phyloP scores from a whole-genome alignment of 1,284 basidiomycete species.

The Fomitopsis palustris region DNA sequence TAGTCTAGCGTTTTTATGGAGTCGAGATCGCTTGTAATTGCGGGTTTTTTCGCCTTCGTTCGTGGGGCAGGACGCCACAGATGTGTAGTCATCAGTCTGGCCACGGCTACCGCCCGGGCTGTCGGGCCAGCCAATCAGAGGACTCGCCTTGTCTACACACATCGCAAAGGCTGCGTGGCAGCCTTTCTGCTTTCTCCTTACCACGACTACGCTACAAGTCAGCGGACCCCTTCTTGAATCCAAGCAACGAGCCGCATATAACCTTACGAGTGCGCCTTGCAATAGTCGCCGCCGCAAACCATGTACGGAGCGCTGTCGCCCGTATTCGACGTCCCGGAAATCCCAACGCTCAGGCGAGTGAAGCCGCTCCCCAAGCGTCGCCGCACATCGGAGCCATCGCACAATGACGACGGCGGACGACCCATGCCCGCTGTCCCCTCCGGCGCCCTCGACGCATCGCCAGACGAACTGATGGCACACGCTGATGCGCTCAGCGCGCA shows the following conservation, averaged over 20 bases:
- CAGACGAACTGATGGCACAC: slow-evolving; percentile 49
- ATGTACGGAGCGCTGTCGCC: slow-evolving; percentile 51
- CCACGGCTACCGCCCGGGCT: not conserved
- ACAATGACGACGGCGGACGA: slow-evolving; percentile 13
- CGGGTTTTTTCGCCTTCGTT: not conserved
- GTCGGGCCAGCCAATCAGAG: not conserved
- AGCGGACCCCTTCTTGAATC: not conserved
- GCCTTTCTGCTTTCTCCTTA: not conserved
- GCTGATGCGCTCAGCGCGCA: slow-evolving; percentile 43
- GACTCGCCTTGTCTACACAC: not conserved
- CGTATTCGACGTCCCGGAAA: slow-evolving; percentile 59
- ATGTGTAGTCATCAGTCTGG: not conserved
- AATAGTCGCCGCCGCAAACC: slow-evolving; percentile 8
- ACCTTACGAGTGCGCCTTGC: not conserved
- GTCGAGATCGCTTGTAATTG: not conserved
- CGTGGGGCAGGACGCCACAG: not conserved
- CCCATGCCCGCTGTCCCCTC: slow-evolving; percentile 3
- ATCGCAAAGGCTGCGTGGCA: not conserved
- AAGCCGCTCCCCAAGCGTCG: slow-evolving; percentile 76
- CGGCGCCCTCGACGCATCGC: slow-evolving; percentile 14
- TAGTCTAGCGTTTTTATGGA: slow-evolving; percentile 31
- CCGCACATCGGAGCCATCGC: slow-evolving; percentile 39
- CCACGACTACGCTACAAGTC: not conserved
- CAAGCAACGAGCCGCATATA: not conserved
- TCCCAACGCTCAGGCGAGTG: slow-evolving; percentile 55